phyloP scores from a whole-genome alignment of 1,284 basidiomycete species.

The Cutaneotrichosporon arboriforme region DNA sequence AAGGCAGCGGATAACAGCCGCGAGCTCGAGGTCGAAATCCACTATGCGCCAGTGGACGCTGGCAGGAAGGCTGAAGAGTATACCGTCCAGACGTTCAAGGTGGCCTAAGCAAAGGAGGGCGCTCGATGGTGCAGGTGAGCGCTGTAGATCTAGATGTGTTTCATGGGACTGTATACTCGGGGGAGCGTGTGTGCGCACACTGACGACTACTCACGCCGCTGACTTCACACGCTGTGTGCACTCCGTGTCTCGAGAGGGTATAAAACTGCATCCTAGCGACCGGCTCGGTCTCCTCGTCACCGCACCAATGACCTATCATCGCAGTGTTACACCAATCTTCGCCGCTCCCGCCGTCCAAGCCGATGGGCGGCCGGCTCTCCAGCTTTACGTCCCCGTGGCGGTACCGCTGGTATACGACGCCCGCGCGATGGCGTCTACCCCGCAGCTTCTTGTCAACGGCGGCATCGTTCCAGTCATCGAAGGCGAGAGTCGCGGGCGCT shows the following conservation, averaged over 20 bases:
- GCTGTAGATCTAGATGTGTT: background rate
- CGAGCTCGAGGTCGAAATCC: conserved; percentile 87
- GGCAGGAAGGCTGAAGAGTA: conserved; percentile 17
- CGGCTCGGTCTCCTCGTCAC: too few relatives aligned
- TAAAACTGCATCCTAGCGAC: too few relatives aligned
- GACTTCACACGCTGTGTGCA: too few relatives aligned
- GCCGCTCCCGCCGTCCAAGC: too few relatives aligned
- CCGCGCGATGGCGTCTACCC: background rate
- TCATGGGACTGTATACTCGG: too few relatives aligned
- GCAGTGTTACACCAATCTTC: too few relatives aligned
- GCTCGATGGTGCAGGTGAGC: too few relatives aligned
- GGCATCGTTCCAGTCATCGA: background rate
- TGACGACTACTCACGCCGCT: too few relatives aligned
- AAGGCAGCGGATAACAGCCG: conserved; percentile 78
- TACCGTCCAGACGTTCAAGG: conserved; percentile 35
- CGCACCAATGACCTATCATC: too few relatives aligned
- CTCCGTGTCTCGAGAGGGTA: too few relatives aligned
- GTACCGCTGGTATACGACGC: background rate
- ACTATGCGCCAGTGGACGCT: conserved; percentile 50
- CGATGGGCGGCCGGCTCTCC: background rate
- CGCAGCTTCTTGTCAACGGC: background rate
- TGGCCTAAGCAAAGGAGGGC: conserved; percentile 12
- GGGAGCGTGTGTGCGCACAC: too few relatives aligned
- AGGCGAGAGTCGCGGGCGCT: background rate
- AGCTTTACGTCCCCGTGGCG: background rate